These are phyloP conservation scores for Melanopsichium pennsylvanicum DNA, from an alignment of 1,284 basidiomycete species.

Conservation along the genomic window DNA sequence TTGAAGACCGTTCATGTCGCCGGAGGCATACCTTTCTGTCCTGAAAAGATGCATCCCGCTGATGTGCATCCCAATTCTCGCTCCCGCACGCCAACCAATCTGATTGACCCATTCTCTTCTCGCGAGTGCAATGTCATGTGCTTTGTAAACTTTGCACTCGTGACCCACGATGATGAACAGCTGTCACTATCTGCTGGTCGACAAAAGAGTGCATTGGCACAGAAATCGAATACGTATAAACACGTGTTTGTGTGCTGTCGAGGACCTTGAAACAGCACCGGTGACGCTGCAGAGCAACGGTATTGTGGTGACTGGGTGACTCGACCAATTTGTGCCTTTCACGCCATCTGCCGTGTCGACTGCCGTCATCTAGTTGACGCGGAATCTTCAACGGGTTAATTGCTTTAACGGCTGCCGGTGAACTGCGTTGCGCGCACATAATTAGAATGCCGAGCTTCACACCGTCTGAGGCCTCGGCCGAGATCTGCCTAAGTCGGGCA, in stretches of 20 bases:
- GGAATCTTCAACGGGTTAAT: conserved; percentile 5
- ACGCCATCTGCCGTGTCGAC: neutral
- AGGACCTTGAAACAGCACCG: too few species aligned
- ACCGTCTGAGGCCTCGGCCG: conserved; percentile 18
- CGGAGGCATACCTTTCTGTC: neutral
- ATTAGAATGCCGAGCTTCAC: conserved; percentile 6
- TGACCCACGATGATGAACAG: neutral
- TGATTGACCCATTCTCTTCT: neutral
- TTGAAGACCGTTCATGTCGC: conserved; percentile 24
- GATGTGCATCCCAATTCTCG: neutral
- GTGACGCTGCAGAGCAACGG: too few species aligned
- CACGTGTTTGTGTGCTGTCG: too few species aligned
- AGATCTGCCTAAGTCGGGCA: conserved; percentile 19
- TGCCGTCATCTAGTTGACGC: neutral
- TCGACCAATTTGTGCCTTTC: neutral
- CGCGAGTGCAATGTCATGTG: conserved; percentile 1
- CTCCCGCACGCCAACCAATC: neutral
- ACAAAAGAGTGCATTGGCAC: too few species aligned
- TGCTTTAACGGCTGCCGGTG: conserved; percentile 11
- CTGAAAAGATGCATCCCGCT: too few species aligned
- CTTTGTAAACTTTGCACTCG: neutral
- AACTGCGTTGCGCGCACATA: conserved; percentile 4
- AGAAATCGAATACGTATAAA: too few species aligned
- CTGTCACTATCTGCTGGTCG: neutral
- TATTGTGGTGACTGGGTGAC: too few species aligned